phyloP scores from a whole-genome alignment of 805 yeast species.

The Spathaspora sp. region DNA sequence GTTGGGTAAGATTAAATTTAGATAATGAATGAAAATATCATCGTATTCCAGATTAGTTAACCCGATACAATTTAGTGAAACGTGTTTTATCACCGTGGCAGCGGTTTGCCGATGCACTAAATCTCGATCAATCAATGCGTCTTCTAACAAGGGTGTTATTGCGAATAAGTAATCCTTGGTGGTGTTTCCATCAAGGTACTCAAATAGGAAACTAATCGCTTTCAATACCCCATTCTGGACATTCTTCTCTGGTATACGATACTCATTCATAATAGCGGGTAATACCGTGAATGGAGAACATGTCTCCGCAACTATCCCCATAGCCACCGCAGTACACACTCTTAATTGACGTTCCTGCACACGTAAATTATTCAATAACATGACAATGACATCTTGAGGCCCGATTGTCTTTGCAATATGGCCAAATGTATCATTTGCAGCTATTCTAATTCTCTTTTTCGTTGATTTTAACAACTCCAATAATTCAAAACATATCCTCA shows the following conservation, averaged over 20 bases:
- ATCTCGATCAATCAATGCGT: slow-evolving; percentile 87
- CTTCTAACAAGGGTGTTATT: slow-evolving; percentile 74
- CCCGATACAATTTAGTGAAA: slow-evolving; percentile 78
- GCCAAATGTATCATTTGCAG: slow-evolving; percentile 91
- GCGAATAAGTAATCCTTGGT: slow-evolving; percentile 81
- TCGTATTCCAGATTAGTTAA: slow-evolving; percentile 57
- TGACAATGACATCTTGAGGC: slow-evolving; percentile 88
- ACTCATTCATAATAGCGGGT: slow-evolving; percentile 95
- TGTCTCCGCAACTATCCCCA: slow-evolving; percentile 91
- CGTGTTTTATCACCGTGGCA: slow-evolving; percentile 76
- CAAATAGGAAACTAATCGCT: slow-evolving; percentile 86
- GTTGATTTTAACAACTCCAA: slow-evolving; percentile 84
- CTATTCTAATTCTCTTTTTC: slow-evolving; percentile 68
- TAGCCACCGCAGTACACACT: slow-evolving; percentile 96
- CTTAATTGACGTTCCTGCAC: slow-evolving; percentile 96
- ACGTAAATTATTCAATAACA: slow-evolving; percentile 75
- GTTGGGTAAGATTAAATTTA: slow-evolving; percentile 84
- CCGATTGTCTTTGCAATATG: slow-evolving; percentile 89
- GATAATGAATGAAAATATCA: slow-evolving; percentile 70
- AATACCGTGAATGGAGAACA: slow-evolving; percentile 91
- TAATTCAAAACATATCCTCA: slow-evolving; percentile 89
- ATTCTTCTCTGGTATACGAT: slow-evolving; percentile 84
- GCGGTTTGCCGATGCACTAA: slow-evolving; percentile 95
- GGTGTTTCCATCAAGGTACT: slow-evolving; percentile 74
- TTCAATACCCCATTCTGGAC: slow-evolving; percentile 95